Conservation (phyloP, 148 eudicot genomes). For the Bassia scoparia region DNA sequence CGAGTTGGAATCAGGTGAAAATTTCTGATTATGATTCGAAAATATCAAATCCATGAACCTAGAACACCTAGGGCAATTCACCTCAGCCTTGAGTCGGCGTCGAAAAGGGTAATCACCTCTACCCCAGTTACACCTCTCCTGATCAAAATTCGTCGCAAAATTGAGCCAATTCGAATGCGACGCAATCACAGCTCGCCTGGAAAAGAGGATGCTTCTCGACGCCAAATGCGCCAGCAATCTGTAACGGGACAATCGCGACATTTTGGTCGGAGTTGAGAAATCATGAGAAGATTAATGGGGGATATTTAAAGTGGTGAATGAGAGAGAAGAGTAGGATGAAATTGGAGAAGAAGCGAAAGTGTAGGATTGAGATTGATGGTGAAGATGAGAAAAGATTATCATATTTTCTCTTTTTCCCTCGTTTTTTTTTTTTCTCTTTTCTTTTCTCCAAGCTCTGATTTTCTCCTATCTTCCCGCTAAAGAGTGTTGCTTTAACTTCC, state of each 20-base stretch:
- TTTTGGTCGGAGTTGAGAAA: background rate
- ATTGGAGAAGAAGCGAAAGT: slow-evolving; percentile 21
- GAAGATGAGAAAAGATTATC: background rate
- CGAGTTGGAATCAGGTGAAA: slow-evolving; percentile 6
- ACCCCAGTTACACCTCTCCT: slow-evolving; percentile 24
- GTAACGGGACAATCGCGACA: slow-evolving; percentile 9
- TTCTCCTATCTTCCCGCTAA: slow-evolving; percentile 13
- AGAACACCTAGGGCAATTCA: slow-evolving; percentile 76
- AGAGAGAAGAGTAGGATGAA: background rate
- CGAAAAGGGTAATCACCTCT: background rate
- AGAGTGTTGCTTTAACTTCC: no score
- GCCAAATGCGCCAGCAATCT: background rate
- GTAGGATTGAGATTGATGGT: background rate
- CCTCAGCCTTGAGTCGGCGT: slow-evolving; percentile 52
- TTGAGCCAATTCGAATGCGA: background rate
- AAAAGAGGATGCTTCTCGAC: background rate
- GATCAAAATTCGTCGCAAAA: background rate
- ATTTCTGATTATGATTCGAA: slow-evolving; percentile 24
- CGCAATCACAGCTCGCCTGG: background rate
- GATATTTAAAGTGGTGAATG: background rate
- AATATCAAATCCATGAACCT: slow-evolving; percentile 56
- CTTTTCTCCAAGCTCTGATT: background rate
- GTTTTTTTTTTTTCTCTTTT: background rate
- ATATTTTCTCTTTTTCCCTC: background rate
- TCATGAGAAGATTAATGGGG: background rate